A percentile compares a stretch with the other conserved stretches of the same genome.
Conservation (phyloP, 2,329 filamentous ascomycete genomes). For the Fusarium nodosum region DNA sequence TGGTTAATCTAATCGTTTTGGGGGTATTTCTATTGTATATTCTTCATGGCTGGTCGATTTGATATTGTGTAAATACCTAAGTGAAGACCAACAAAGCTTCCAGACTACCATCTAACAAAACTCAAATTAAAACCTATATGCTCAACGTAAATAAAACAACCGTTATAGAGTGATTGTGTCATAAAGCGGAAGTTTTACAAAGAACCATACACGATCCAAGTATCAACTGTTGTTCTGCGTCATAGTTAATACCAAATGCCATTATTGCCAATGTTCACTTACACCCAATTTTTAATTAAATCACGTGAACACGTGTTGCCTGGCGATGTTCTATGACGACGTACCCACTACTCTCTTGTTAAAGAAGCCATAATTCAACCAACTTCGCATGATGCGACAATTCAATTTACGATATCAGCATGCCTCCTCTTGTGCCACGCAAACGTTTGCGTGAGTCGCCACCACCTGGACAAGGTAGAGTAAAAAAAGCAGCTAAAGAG, state of each 20-base stretch:
- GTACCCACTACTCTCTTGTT: conserved; percentile 19
- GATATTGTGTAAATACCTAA: background rate
- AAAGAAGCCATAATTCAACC: conserved; percentile 4
- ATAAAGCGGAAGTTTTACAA: background rate
- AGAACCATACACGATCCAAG: background rate
- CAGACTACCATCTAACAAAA: background rate
- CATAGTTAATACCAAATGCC: background rate
- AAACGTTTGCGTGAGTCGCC: conserved; percentile 72
- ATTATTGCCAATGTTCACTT: background rate
- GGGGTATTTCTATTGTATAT: background rate
- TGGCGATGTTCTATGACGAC: conserved; percentile 33
- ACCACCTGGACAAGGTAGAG: conserved; percentile 45
- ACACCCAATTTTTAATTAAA: background rate
- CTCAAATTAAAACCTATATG: background rate
- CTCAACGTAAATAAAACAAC: background rate
- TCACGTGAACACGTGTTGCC: conserved; percentile 30
- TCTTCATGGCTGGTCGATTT: background rate
- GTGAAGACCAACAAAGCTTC: background rate
- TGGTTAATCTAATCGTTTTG: background rate
- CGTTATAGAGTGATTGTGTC: background rate
- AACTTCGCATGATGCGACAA: conserved; percentile 33
- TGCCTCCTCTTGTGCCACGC: conserved; percentile 77
- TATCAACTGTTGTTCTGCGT: background rate
- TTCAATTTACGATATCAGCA: conserved; percentile 53
- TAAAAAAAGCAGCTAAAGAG: conserved; percentile 48